Conservation (phyloP, 345 rosid genomes). For the Heritiera littoralis region DNA sequence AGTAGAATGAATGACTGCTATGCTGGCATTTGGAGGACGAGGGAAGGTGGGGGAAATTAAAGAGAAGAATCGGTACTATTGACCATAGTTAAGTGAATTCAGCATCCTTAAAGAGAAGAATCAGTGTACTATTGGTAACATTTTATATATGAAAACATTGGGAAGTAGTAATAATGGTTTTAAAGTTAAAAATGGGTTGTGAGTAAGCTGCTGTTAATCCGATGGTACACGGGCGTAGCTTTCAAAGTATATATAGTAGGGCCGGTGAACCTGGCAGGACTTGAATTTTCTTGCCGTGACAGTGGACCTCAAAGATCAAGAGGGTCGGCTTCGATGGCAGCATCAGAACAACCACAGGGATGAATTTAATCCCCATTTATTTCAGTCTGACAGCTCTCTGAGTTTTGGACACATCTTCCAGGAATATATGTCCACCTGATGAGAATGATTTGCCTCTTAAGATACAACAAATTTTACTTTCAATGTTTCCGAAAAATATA, state of each 20-base stretch:
- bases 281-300: neutral
- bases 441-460: neutral
- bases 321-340: neutral
- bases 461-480: neutral
- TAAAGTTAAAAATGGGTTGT: neutral
- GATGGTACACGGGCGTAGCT: neutral
- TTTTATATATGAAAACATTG: no score
- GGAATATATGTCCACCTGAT: conserved; percentile 23
- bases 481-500: neutral
- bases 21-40: no score
- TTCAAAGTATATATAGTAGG: neutral
- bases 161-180: no score
- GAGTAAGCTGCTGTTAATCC: neutral
- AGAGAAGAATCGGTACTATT: no score
- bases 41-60: no score
- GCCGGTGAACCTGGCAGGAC: neutral
- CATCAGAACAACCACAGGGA: neutral
- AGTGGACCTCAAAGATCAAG: neutral
- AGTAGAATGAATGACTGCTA: no score
- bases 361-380: conserved; percentile 24
- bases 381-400: neutral
- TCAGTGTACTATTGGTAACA: no score
- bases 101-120: no score
- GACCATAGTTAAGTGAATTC: no score
- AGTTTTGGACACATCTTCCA: conserved; percentile 5